These are phyloP conservation scores for Pythium graminicola DNA, from an alignment of 352 stramenopile species.

Conservation along the genomic window DNA sequence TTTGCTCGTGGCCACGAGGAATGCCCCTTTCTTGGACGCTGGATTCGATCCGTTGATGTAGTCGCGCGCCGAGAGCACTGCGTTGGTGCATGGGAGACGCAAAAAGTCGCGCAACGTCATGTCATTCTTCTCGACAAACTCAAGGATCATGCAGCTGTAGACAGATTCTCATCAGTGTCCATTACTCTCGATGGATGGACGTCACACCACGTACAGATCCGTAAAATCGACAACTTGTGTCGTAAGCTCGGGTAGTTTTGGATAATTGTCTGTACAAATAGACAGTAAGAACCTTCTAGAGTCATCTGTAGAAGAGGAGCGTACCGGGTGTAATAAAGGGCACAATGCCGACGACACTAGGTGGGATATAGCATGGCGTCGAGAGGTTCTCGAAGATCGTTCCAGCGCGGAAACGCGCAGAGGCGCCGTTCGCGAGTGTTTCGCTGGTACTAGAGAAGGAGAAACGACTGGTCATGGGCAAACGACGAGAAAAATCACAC, in stretches of 20 bases:
- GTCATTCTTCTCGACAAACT: constrained; percentile 33
- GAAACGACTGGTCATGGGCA: constrained; percentile 13
- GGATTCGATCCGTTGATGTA: constrained; percentile 58
- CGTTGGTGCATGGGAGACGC: constrained; percentile 33
- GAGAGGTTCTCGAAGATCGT: constrained; percentile 28
- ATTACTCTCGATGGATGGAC: not conserved
- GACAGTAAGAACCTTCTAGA: not conserved
- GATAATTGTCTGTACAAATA: constrained; percentile 43
- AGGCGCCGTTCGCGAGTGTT: constrained; percentile 22
- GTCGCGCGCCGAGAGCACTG: constrained; percentile 66
- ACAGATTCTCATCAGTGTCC: not conserved
- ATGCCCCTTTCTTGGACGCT: constrained; percentile 45
- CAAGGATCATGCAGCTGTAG: constrained; percentile 28
- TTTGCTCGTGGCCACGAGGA: constrained; percentile 50
- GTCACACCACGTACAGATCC: constrained; percentile 42
- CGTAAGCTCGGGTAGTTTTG: constrained; percentile 49
- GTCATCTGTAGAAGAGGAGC: not conserved
- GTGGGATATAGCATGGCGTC: constrained; percentile 71
- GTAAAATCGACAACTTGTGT: constrained; percentile 62
- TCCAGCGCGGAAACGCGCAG: constrained; percentile 30
- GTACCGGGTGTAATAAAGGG: constrained; percentile 65
- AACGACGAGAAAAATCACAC: not conserved
- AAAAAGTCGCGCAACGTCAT: constrained; percentile 44
- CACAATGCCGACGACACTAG: constrained; percentile 57
- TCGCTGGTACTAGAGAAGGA: constrained; percentile 19